These are phyloP conservation scores for Fraxinus angustifolia DNA, from an alignment of 305 asterid species.

Conservation along the genomic window DNA sequence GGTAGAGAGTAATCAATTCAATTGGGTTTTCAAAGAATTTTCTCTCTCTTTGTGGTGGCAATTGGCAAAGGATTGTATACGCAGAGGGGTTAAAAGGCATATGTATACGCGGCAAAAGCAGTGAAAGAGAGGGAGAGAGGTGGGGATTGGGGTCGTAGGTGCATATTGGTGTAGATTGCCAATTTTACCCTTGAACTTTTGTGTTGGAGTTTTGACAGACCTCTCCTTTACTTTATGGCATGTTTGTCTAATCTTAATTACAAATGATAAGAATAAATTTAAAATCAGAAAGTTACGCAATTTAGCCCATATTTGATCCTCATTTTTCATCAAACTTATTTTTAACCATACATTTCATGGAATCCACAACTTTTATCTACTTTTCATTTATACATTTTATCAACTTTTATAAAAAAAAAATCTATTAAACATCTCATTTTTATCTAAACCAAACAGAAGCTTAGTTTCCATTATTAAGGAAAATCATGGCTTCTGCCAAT, in stretches of 20 bases:
- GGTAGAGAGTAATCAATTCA: not conserved
- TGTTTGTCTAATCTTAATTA: not conserved
- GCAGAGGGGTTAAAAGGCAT: not conserved
- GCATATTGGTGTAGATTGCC: not conserved
- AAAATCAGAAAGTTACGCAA: not conserved
- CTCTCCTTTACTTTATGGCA: not conserved
- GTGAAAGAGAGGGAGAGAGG: not conserved
- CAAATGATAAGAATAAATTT: not conserved
- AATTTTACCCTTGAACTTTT: not conserved
- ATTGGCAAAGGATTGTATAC: not conserved
- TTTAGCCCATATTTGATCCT: not conserved
- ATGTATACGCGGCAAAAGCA: conserved; percentile 1
- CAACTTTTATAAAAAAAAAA: not conserved
- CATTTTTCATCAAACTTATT: not conserved
- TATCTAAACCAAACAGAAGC: not conserved
- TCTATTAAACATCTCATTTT: not conserved
- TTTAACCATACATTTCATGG: not conserved
- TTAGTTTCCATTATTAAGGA: not conserved
- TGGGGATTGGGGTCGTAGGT: not conserved
- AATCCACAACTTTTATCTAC: not conserved
- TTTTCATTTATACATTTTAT: no score
- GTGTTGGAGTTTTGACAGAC: not conserved
- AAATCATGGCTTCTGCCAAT: not conserved
- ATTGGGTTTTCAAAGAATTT: not conserved
- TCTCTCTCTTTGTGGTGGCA: conserved; percentile 5